These are phyloP conservation scores for Citrus sinensis DNA, from an alignment of 345 rosid species.

Conservation along the genomic window DVS_A1.0 CM039163.1:40706501-40707000, in stretches of 20 bases:
- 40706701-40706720: not conserved
- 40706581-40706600: not conserved
- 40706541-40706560: not conserved
- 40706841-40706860: not conserved
- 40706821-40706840: not conserved
- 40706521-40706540: not conserved
- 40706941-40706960: not conserved
- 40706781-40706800: not conserved
- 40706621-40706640: not conserved
- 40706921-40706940: not conserved
- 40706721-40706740: not conserved
- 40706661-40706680: not conserved
- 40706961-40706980: constrained; percentile 50
- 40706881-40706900: not conserved
- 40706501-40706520: not conserved
- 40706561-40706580: not conserved
- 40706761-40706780: not conserved
- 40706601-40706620: not conserved
- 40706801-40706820: not conserved
- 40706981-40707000: constrained; percentile 94
- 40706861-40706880: not conserved
- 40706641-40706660: not conserved
- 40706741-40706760: not conserved
- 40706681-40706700: not conserved
- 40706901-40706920: not conserved